Evolutionary conservation across 495 filamentous ascomycete species (phyloP), one percentile per base, ranked within the genome.

Genomic region (Coniosporium apollinis): DNA sequence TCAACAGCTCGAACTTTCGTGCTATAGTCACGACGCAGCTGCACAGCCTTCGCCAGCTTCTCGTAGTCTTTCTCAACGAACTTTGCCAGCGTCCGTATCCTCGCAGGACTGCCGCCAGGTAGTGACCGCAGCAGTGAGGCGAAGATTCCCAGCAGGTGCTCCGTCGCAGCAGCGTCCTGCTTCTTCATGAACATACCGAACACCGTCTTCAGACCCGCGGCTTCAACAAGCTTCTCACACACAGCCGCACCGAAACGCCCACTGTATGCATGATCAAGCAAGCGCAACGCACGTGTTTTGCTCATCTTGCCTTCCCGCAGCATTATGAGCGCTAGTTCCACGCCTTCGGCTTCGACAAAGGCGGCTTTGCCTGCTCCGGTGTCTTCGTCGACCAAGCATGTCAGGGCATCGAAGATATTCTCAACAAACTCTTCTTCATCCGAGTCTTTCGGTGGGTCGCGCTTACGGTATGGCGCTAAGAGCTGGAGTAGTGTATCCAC

Each of bases 371-470:
- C 86, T 17, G 64, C 61, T n/a, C n/a, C n/a, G 8, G 11, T 16
- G 2, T 64, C 48, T 37, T 83, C 75, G 49, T 91, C 79, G 0
- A 81, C 80, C 2, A 91, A 52, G 47, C 80, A 87, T 5, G 77
- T 79, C 18, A 93, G 48, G 20, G 72, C 67, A 47, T 89, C 84
- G 47, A 96, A 99, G 19, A 93, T 36, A 42, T 96, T 94, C 52
- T 93, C 84, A 33, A 89, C 76, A 52, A 79, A 94, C 56, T 96
- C 91, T 52, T 93, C 84, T 47, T 96, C 91, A 31, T 87, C 75
- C 5, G 79, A 79, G 21, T 83, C 82, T 48, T 82, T 89, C 17
- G 65, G 65, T 0, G 91, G 91, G 46, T 99, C 89, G 19, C 74
- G 70, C 56, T 80, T 82, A 14, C 91, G 76, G 57, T 96, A 99